Evolutionary conservation across 225 moss, liverwort and hornwort species (phyloP), one percentile per base, ranked within the genome.

Genomic region (Lunularia cruciata): DNA sequence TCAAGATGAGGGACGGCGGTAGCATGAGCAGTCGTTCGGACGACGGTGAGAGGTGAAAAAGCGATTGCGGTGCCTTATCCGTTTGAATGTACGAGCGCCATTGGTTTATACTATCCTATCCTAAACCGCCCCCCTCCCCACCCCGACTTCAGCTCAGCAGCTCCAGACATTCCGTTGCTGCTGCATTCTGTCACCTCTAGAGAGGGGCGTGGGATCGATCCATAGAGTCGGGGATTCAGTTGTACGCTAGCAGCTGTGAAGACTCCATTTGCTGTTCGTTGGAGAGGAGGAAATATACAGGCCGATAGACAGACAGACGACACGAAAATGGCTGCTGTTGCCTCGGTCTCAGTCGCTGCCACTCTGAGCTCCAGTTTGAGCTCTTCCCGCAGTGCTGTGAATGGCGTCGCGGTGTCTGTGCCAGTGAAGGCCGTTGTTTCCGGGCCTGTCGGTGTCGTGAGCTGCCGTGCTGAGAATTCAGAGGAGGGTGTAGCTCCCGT

Each of bases 401-500:
- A 32, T 67, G 73, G 73, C 52, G 55, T 30, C 13, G 14, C 59
- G 10, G 54, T 73, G 20, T 11, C 34, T 31, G 34, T 35, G 13
- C 65, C 38, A 13, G 6, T 47, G 34, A 45, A 56, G 47, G 34
- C 20, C 4, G 6, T n/a, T 40, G 56, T 57, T 31, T 0, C n/a
- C 49, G 30, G 31, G 33, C 10, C 64, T 20, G 52, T 30, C 5
- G 28, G 26, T 48, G 65, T 65, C 26, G 28, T 76, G 30, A 53
- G 32, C 52, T 63, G 76, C 30, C 26, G 63, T 19, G 54, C 53
- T 52, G 68, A 70, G 36, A 42, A 3, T 38, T 58, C 58, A 9
- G 77, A 75, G 11, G 67, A 68, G 36, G 9, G 19, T n/a, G 49
- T 47, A 16, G 57, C 67, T 2, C 5, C 76, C 0, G 80, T 87